phyloP scores from a whole-genome alignment of 2,329 filamentous ascomycete species.

The Fusarium aywerte region DNA sequence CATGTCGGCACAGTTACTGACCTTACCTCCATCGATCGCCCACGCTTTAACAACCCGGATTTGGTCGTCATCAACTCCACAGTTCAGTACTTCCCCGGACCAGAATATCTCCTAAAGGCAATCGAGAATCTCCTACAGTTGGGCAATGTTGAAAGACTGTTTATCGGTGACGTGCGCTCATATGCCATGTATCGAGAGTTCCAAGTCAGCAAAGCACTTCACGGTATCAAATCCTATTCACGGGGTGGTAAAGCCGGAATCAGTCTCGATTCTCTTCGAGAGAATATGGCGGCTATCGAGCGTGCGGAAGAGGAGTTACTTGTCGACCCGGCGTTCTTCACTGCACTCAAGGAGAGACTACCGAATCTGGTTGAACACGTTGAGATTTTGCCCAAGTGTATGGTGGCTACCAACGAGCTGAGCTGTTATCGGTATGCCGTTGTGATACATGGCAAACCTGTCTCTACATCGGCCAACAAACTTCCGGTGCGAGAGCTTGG shows the following conservation, averaged over 20 bases:
- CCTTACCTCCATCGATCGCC: background rate
- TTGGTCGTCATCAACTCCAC: slow-evolving; percentile 47
- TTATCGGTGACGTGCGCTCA: slow-evolving; percentile 43
- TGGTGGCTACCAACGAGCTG: slow-evolving; percentile 47
- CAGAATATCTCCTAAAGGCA: slow-evolving; percentile 39
- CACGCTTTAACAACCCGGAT: background rate
- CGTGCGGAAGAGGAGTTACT: slow-evolving; percentile 39
- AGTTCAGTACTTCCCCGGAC: slow-evolving; percentile 47
- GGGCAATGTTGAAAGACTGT: slow-evolving; percentile 15
- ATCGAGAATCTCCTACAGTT: slow-evolving; percentile 31
- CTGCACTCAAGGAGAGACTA: slow-evolving; percentile 16
- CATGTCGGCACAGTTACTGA: background rate
- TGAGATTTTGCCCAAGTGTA: slow-evolving; percentile 46
- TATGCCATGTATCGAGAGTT: slow-evolving; percentile 37
- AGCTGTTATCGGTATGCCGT: slow-evolving; percentile 47
- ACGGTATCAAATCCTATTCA: too few relatives aligned
- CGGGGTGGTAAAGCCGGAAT: background rate
- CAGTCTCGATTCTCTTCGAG: background rate
- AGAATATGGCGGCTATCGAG: slow-evolving; percentile 22
- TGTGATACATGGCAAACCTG: slow-evolving; percentile 34
- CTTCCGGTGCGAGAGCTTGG: slow-evolving; percentile 14
- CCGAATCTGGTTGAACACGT: slow-evolving; percentile 42
- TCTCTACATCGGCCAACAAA: background rate
- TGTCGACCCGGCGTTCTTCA: slow-evolving; percentile 45
- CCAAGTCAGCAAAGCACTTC: slow-evolving; percentile 23